Evolutionary conservation across 2,329 filamentous ascomycete genomes (phyloP), one percentile per base, ranked within the genome.

Genomic region (Coniochaeta hoffmannii): DNA sequence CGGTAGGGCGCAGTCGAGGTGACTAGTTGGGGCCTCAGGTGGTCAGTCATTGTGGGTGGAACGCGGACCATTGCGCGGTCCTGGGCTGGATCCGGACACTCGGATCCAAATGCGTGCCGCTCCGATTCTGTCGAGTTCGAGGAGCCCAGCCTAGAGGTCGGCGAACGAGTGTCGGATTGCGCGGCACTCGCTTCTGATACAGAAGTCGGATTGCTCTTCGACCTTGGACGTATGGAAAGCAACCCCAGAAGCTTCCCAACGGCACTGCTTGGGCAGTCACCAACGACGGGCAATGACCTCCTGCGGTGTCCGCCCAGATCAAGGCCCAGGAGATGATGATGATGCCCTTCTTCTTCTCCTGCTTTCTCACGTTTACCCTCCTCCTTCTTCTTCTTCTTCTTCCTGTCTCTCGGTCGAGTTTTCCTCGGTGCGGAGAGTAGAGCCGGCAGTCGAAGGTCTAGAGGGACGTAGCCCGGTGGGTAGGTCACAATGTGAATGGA

Each of bases 401-500:
- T 32, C 4, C 49, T 15, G 9, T 19, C 15, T 76, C 80, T 73
- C 66, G 76, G 75, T 71, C 72, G 66, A 58, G 69, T 67, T 60
- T 59, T 62, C 44, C 64, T 62, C 38, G 63, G 61, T 62, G 65
- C 64, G 63, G 65, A 66, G 36, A 62, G 59, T 61, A 58, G 57
- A 59, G 58, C 61, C 57, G 53, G 67, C 53, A 41, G 68, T 54
- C 75, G 61, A 14, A 73, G 62, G 44, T 75, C 73, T 57, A 65
- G 65, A 2, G 71, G 73, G 3, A 73, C 62, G 50, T 70, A 74
- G 28, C 76, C 66, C 58, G 73, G 56, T 44, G 67, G 74, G 59
- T 76, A 79, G 56, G 73, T 75, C 57, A 72, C 72, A 57, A 82
- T 81, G 65, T 79, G 77, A 58, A 83, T 82, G 41, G 78, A 79